Evolutionary conservation across 2,329 filamentous ascomycete species (phyloP).

Genomic region (Trichoderma semiorbis): DNA sequence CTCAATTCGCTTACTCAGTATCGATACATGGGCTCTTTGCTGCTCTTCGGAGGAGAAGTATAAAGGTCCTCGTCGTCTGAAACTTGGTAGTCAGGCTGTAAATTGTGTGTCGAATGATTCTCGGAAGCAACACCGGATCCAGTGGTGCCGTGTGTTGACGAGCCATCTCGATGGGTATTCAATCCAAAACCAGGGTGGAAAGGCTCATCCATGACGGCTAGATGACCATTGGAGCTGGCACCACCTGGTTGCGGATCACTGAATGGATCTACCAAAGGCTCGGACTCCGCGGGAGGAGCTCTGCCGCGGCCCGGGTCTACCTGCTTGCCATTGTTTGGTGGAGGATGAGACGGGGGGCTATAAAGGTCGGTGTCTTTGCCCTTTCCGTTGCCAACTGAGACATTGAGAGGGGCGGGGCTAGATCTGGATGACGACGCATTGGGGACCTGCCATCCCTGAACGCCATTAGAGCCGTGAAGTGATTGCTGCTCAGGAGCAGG

Average conservation of each 20-base stretch:
- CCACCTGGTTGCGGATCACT: constrained; percentile 30
- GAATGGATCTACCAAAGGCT: constrained; percentile 26
- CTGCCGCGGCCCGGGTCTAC: constrained; percentile 25
- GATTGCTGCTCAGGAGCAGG: constrained; percentile 27
- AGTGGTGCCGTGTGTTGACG: constrained; percentile 19
- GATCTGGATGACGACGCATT: not conserved
- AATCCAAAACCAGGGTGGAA: constrained; percentile 37
- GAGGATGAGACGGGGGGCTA: constrained; percentile 25
- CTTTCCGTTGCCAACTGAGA: constrained; percentile 25
- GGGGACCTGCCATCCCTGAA: constrained; percentile 19
- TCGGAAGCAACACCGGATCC: constrained; percentile 19
- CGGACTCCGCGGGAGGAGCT: constrained; percentile 18
- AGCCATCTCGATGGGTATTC: not conserved
- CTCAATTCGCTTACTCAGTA: constrained; percentile 24
- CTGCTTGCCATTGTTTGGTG: constrained; percentile 22
- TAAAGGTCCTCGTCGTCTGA: constrained; percentile 41
- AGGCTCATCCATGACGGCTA: constrained; percentile 30
- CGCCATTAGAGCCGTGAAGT: constrained; percentile 20
- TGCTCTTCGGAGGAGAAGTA: constrained; percentile 34
- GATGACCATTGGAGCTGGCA: constrained; percentile 20
- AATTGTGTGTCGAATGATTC: constrained; percentile 20
- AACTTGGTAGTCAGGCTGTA: constrained; percentile 24
- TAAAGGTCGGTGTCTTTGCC: constrained; percentile 35
- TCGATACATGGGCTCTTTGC: constrained; percentile 37
- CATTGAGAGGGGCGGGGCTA: not conserved